Percentiles rank a stretch among this genome's conserved stretches.
Conservation (phyloP, 352 stramenopile species). For the Phytophthora melonis region DNA sequence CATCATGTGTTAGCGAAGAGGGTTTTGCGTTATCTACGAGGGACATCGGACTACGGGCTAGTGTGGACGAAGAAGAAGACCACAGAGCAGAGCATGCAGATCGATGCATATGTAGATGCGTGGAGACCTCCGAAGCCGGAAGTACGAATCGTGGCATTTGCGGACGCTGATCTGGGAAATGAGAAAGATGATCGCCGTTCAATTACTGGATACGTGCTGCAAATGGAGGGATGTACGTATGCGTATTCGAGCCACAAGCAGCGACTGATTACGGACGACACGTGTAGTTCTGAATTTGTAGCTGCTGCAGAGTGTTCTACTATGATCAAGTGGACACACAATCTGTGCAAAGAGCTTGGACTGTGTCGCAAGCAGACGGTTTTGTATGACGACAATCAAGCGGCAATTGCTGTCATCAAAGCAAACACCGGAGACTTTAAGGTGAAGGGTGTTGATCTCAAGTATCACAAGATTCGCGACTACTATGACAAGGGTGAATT, state of each 20-base stretch:
- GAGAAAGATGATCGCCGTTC: neutral
- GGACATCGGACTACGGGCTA: too few relatives aligned
- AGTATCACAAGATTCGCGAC: slow-evolving; percentile 5
- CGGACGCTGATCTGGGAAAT: neutral
- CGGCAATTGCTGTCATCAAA: neutral
- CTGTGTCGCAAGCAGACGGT: neutral
- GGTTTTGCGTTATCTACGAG: too few relatives aligned
- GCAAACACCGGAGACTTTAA: neutral
- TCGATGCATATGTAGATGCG: neutral
- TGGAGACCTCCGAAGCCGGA: neutral
- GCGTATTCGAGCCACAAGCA: neutral
- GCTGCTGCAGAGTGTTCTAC: neutral
- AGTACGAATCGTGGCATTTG: neutral
- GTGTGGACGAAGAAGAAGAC: too few relatives aligned
- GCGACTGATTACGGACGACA: neutral
- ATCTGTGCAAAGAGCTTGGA: neutral
- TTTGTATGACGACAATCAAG: neutral
- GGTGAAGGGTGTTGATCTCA: neutral
- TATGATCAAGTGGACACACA: neutral
- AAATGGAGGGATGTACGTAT: neutral
- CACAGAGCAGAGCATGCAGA: neutral
- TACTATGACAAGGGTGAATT: neutral
- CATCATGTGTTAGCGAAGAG: neutral
- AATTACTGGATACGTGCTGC: neutral
- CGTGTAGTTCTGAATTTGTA: neutral